Evolutionary conservation across 2,329 filamentous ascomycete species (phyloP).

Genomic region (Exophiala spinifera): DNA sequence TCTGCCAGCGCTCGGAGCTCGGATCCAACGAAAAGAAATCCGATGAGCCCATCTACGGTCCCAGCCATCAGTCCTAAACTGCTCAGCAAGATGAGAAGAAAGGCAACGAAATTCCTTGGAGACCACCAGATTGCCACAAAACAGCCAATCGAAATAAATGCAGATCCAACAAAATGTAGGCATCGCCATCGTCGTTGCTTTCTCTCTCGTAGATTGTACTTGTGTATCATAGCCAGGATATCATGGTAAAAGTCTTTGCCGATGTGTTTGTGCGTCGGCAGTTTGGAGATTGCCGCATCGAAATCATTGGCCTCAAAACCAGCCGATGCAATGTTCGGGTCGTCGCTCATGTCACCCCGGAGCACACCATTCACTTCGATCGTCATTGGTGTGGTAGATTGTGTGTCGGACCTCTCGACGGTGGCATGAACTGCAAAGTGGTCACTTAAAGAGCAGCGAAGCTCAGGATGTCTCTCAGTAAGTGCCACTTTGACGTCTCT

Average conservation of each 20-base stretch:
- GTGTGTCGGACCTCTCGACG: slow-evolving; percentile 41
- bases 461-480: slow-evolving; percentile 72
- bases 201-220: slow-evolving; percentile 68
- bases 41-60: slow-evolving; percentile 79
- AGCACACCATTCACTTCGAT: slow-evolving; percentile 17
- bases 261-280: slow-evolving; percentile 34
- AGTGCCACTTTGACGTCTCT: slow-evolving; percentile 71
- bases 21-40: slow-evolving; percentile 78
- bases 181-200: slow-evolving; percentile 69
- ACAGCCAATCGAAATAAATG: slow-evolving; percentile 68
- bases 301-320: slow-evolving; percentile 23
- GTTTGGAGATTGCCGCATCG: slow-evolving; percentile 24
- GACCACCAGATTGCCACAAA: slow-evolving; percentile 84
- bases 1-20: slow-evolving; percentile 82
- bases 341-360: slow-evolving; percentile 4
- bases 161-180: slow-evolving; percentile 67
- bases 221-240: slow-evolving; percentile 67
- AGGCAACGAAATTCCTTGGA: slow-evolving; percentile 70
- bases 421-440: slow-evolving; percentile 90
- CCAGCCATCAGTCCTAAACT: slow-evolving; percentile 75
- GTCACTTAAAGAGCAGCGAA: slow-evolving; percentile 85
- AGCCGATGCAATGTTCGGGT: slow-evolving; percentile 14
- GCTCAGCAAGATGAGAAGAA: slow-evolving; percentile 74
- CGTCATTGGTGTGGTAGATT: neutral
- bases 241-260: slow-evolving; percentile 61